Percentiles rank a stretch among this genome's conserved stretches.
Conservation (phyloP, 371 early-diverging fungal species). For the Cokeromyces recurvatus region DNA sequence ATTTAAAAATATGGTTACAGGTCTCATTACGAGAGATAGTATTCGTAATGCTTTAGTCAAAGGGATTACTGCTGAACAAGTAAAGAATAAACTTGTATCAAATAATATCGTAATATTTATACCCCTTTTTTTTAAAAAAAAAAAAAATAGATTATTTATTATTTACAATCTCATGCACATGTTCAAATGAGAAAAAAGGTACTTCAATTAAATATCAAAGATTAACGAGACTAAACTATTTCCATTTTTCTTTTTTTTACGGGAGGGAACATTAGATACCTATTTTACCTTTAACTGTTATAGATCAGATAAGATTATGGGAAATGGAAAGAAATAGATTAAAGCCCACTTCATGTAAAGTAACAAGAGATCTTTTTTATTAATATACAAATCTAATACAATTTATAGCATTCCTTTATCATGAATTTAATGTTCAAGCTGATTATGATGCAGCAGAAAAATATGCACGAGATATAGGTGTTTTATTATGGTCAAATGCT, state of each 20-base stretch:
- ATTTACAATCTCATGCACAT: constrained; percentile 87
- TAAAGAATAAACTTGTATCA: constrained; percentile 26
- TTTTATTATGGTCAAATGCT: constrained; percentile 71
- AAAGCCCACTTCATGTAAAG: constrained; percentile 43
- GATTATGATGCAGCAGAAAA: constrained; percentile 75
- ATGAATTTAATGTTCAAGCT: constrained; percentile 70
- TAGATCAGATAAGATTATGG: constrained; percentile 97
- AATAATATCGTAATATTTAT: neutral
- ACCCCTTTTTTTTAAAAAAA: too few relatives aligned
- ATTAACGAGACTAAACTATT: too few relatives aligned
- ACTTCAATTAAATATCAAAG: constrained; percentile 1
- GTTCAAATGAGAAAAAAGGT: constrained; percentile 83
- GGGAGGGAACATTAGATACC: too few relatives aligned
- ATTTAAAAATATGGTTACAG: constrained; percentile 95
- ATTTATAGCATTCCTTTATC: constrained; percentile 69
- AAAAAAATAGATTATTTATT: constrained; percentile 78
- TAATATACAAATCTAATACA: neutral
- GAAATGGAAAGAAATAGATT: constrained; percentile 95
- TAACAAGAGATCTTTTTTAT: neutral
- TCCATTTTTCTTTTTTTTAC: too few relatives aligned
- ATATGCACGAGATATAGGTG: constrained; percentile 76
- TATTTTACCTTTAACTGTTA: constrained; percentile 88
- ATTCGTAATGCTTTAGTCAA: constrained; percentile 83
- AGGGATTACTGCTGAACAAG: constrained; percentile 97
- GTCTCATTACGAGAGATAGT: constrained; percentile 89